Evolutionary conservation across 208 protist genomes (phyloP), one percentile per base, ranked within the genome.

Genomic region (Zelonia costaricensis): DNA sequence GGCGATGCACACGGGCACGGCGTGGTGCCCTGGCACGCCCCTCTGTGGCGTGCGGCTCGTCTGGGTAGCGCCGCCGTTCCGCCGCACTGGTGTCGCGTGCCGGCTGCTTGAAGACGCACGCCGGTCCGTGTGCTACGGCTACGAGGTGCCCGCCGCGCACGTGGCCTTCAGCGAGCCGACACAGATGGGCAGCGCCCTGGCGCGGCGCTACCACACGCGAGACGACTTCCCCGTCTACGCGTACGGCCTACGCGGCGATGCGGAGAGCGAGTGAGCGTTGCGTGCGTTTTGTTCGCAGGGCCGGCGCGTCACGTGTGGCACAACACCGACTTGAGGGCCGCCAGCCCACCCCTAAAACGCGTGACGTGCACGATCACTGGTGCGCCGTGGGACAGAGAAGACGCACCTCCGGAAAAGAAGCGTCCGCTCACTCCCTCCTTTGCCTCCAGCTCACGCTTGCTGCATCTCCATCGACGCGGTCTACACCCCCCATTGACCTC

Each of bases 141-240:
- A 77, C 40, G 65, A 62, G 8, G 62, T 92, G 10, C 59, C 70
- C 0, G 9, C 28, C 0, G 63, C 60, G 20, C 56, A 80, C 36
- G 85, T 92, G 12, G 85, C 85, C 2, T 92, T 92, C 36, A 74
- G 71, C 15, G 82, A 92, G 47, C 85, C 85, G 3, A 92, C 85
- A 0, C 30, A 27, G 39, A 35, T 75, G 38, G 85, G 85, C 10
- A 54, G 27, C 31, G 18, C 47, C 8, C 83, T 92, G 42, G 81
- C 82, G n/a, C 58, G 46, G 18, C 72, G 60, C 8, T 92, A 88
- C 57, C 53, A 65, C 3, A 66, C 61, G 7, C 62, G 80, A 12
- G 25, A 64, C 22, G 77, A 87, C 42, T 86, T 79, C 38, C 46
- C 66, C 9, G 59, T 69, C 1, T 78, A 76, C 30, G 38, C 39